phyloP scores from a whole-genome alignment of 2,329 filamentous ascomycete species.

The Tolypocladium ophioglossoides region DNA sequence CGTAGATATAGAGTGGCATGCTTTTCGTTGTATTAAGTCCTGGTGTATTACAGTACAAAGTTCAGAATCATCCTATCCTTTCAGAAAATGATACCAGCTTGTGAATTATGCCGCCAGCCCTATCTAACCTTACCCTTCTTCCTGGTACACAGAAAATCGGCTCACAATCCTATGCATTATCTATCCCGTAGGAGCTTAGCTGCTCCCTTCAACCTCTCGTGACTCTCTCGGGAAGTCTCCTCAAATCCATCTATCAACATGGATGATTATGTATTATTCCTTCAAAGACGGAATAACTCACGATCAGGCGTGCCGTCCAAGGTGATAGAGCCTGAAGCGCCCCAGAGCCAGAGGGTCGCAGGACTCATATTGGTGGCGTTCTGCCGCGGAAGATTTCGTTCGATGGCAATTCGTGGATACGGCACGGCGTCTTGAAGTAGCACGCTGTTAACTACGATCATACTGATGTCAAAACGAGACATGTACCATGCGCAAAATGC shows the following conservation, averaged over 20 bases:
- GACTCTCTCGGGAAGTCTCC: conserved; percentile 4
- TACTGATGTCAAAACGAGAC: background rate
- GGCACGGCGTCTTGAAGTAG: background rate
- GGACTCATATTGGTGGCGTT: conserved; percentile 4
- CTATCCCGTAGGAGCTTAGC: conserved; percentile 4
- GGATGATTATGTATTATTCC: background rate
- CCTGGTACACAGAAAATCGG: no score
- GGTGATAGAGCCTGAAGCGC: conserved; percentile 8
- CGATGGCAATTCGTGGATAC: conserved; percentile 7
- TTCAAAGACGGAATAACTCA: conserved; percentile 1
- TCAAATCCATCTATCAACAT: conserved; percentile 3
- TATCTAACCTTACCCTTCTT: no score
- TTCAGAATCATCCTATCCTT: no score
- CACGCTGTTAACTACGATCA: background rate
- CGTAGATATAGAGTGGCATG: no score
- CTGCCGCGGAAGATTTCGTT: conserved; percentile 6
- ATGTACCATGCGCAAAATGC: background rate
- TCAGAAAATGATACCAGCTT: no score
- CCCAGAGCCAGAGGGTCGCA: conserved; percentile 10
- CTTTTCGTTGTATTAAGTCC: no score
- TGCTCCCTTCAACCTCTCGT: conserved; percentile 3
- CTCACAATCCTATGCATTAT: background rate
- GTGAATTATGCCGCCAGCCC: no score
- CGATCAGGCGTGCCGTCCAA: conserved; percentile 9
- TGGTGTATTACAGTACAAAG: no score